Percentiles rank a stretch among this genome's conserved stretches.
Evolutionary conservation across 208 protist species (phyloP).

Genomic region (Porcisia hertigi): DNA sequence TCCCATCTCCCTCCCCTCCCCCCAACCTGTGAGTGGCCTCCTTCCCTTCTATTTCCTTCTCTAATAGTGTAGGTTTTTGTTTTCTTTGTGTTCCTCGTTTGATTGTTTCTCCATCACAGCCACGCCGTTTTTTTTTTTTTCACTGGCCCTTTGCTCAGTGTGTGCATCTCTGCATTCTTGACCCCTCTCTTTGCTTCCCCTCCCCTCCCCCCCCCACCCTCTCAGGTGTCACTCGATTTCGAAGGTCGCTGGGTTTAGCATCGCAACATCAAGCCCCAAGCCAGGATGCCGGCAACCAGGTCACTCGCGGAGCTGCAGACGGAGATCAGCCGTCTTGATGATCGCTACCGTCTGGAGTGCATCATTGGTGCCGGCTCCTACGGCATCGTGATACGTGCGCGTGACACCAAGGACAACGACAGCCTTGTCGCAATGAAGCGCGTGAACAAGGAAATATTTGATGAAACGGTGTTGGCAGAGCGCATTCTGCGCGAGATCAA

Average conservation of each 20-base stretch:
- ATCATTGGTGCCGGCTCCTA: conserved; percentile 93
- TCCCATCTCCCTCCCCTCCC: neutral
- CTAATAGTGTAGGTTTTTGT: neutral
- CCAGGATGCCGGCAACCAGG: conserved; percentile 35
- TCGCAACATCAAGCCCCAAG: neutral
- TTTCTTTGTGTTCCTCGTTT: neutral
- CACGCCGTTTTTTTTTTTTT: neutral
- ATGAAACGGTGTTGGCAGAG: conserved; percentile 91
- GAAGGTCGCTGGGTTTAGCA: neutral
- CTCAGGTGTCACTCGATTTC: neutral
- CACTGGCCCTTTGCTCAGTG: neutral
- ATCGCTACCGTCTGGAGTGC: conserved; percentile 86
- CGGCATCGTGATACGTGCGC: conserved; percentile 88
- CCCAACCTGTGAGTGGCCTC: neutral
- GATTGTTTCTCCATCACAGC: conserved; percentile 3
- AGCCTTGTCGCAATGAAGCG: conserved; percentile 93
- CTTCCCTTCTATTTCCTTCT: neutral
- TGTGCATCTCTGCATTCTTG: neutral
- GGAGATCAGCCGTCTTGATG: conserved; percentile 79
- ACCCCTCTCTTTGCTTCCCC: conserved; percentile 1
- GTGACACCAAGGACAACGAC: conserved; percentile 67
- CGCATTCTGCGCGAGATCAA: conserved; percentile 96
- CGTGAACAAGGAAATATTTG: conserved; percentile 95
- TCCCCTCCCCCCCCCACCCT: neutral
- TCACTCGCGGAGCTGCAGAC: conserved; percentile 75